phyloP scores from a whole-genome alignment of 805 yeast genomes.

The Metahyphopichia silvanorum region DNA sequence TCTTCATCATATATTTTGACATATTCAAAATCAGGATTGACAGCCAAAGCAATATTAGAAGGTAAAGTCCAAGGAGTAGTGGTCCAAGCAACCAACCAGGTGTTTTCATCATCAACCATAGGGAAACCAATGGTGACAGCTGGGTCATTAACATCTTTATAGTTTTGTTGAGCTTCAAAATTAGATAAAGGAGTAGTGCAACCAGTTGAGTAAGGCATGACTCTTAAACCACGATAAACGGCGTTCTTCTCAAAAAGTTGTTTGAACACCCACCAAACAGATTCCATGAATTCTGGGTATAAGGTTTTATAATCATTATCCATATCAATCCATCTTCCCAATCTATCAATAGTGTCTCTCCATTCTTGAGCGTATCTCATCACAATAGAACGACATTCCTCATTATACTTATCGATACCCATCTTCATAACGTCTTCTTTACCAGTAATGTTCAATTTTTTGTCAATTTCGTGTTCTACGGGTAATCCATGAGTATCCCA shows the following conservation, averaged over 20 bases:
- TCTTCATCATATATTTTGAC: conserved; percentile 90
- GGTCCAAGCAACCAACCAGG: conserved; percentile 94
- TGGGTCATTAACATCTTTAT: conserved; percentile 96
- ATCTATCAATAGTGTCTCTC: conserved; percentile 88
- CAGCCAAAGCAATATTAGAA: conserved; percentile 87
- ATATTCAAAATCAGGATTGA: conserved; percentile 86
- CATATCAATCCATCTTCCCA: conserved; percentile 99
- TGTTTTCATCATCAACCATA: conserved; percentile 72
- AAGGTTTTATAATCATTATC: conserved; percentile 97
- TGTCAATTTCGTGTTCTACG: conserved; percentile 97
- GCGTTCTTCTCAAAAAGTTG: conserved; percentile 79
- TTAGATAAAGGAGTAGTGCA: conserved; percentile 94
- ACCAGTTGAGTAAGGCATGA: conserved; percentile 99
- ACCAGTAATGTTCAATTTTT: conserved; percentile 87
- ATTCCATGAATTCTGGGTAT: conserved; percentile 95
- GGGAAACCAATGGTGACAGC: conserved; percentile 93
- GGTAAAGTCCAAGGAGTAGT: conserved; percentile 99
- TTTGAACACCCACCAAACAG: conserved; percentile 98
- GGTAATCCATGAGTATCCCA: conserved; percentile 99
- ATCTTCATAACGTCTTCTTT: conserved; percentile 90
- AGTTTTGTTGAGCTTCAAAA: conserved; percentile 97
- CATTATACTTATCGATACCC: conserved; percentile 93
- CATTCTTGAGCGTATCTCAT: conserved; percentile 96
- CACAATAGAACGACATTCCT: conserved; percentile 93
- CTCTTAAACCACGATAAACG: conserved; percentile 93